Base-by-base conservation (phyloP, 345 rosid genomes). In the Citropsis articulata region DNA sequence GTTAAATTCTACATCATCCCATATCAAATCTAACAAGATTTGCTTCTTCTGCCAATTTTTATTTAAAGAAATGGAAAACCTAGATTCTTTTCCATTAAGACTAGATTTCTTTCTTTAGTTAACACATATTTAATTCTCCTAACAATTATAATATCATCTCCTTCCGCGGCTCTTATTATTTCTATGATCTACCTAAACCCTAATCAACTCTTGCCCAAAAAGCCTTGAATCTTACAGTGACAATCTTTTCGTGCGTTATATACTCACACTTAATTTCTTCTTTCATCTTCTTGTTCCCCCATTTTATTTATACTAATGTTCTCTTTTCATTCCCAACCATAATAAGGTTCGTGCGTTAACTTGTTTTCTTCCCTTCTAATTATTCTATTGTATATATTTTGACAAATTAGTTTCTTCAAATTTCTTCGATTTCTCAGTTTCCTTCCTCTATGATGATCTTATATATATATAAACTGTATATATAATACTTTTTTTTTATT, bases 181-280 rank as follows among this genome's bases (percentile, higher is more conserved):
- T 82, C 36, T 65, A 82, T 82, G 86, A 82, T 60, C 83, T 75
- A 88, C 87, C 88, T 85, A 88, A 86, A 86, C 82, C 83, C 89
- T 83, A 79, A 84, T 84, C 79, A 83, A 82, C 86, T 25, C 77
- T 70, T 45, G 16, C 80, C 45, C 79, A 9, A 79, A 68, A 64
- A 45, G 62, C 71, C 68, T 79, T 77, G 31, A 50, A 45, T 45
- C 65, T 33, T 22, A 40, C 42, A 0, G 4, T 70, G 48, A 77
- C 82, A 55, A 77, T 85, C 91, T 86, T 88, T 83, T 55, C 86
- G 66, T 88, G 87, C 53, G 36, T 24, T 30, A n/a, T 24, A 14
- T 21, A 82, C 68, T 73, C 69, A 79, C 67, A n/a, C 60, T 56
- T 36, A 45, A 14, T 65, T 77, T 69, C 66, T 78, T 80, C 67